These are phyloP conservation scores for Synchytrium microbalum DNA, from an alignment of 371 early-diverging fungal species.

Conservation along the genomic window DNA sequence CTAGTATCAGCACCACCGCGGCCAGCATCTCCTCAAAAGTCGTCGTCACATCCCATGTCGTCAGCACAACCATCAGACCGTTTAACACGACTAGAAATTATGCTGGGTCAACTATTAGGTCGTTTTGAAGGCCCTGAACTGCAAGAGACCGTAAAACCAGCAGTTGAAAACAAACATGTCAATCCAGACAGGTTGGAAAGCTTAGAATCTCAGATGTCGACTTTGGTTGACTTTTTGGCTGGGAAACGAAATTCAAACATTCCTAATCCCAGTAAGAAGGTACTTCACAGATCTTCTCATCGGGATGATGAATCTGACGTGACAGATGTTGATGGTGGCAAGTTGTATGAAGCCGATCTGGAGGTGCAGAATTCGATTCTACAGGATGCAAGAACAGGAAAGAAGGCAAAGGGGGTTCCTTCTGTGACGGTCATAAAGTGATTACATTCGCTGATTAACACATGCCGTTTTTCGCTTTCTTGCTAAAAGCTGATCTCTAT, in stretches of 20 bases:
- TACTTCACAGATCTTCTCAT: neutral
- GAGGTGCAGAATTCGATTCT: too few relatives aligned
- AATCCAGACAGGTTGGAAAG: neutral
- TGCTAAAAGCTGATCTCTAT: too few relatives aligned
- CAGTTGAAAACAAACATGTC: neutral
- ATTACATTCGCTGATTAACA: too few relatives aligned
- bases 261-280: neutral
- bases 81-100: neutral
- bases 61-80: neutral
- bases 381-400: too few relatives aligned
- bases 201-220: constrained; percentile 8
- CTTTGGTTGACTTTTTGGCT: constrained; percentile 5
- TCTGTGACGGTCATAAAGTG: too few relatives aligned
- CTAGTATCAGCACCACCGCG: neutral
- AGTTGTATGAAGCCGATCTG: neutral
- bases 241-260: constrained; percentile 1
- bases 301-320: neutral
- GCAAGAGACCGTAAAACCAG: neutral
- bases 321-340: neutral
- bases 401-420: too few relatives aligned
- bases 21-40: neutral
- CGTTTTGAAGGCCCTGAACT: neutral
- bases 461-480: too few relatives aligned
- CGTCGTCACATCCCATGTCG: neutral
- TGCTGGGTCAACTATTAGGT: neutral